phyloP scores from a whole-genome alignment of 352 stramenopile genomes.

The Elongisporangium undulatum region DNA sequence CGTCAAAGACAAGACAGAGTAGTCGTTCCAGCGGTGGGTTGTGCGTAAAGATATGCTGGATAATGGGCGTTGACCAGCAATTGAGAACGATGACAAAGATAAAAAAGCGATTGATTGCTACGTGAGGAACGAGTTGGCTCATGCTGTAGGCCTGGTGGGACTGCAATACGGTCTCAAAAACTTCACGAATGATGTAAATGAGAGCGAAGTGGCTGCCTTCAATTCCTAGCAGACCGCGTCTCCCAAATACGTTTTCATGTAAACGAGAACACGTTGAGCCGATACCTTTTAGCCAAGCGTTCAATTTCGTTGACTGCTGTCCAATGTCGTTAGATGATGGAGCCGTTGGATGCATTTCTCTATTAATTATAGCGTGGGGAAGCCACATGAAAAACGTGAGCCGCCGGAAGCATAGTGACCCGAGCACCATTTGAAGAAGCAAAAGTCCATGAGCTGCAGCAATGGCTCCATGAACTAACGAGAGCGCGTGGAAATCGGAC shows the following conservation, averaged over 20 bases:
- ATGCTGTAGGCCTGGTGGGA: slow-evolving; percentile 22
- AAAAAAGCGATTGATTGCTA: slow-evolving; percentile 35
- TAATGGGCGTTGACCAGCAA: slow-evolving; percentile 26
- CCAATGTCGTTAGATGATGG: too few relatives aligned
- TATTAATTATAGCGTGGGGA: too few relatives aligned
- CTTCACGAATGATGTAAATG: slow-evolving; percentile 22
- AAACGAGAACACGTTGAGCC: not conserved
- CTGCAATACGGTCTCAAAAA: slow-evolving; percentile 20
- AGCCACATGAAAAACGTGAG: too few relatives aligned
- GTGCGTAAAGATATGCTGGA: slow-evolving; percentile 23
- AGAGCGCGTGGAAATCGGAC: not conserved
- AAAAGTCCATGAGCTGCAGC: not conserved
- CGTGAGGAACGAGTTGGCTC: slow-evolving; percentile 17
- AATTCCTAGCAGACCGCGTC: slow-evolving; percentile 16
- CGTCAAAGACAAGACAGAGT: slow-evolving; percentile 6
- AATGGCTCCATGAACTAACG: not conserved
- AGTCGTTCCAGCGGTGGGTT: slow-evolving; percentile 9
- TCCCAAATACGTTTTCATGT: slow-evolving; percentile 8
- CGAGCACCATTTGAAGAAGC: not conserved
- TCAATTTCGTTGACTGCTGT: not conserved
- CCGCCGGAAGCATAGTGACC: not conserved
- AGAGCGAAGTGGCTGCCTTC: slow-evolving; percentile 18
- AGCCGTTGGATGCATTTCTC: too few relatives aligned
- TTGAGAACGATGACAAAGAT: slow-evolving; percentile 23
- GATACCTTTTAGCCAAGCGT: not conserved